phyloP scores from a whole-genome alignment of 1,284 basidiomycete genomes.

The Ceratobasidium sp. region DNA sequence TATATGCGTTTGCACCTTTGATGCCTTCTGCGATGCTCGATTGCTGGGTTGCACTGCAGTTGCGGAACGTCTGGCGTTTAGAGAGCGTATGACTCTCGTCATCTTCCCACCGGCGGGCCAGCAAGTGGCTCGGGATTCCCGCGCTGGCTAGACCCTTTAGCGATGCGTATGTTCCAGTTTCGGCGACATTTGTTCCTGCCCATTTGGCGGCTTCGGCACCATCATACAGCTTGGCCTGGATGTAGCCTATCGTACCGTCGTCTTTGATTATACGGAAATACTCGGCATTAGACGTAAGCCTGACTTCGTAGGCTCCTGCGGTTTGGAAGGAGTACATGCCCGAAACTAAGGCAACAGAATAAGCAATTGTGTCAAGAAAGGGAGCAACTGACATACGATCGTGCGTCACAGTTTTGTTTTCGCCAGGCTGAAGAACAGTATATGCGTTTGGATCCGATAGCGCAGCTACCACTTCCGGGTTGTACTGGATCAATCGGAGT shows the following conservation, averaged over 20 bases:
- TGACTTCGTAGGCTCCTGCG: constrained; percentile 29
- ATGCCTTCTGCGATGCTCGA: not conserved
- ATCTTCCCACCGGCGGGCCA: constrained; percentile 22
- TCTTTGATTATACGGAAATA: constrained; percentile 32
- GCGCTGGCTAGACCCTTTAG: constrained; percentile 12
- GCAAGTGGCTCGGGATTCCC: constrained; percentile 8
- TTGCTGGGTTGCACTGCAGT: constrained; percentile 24
- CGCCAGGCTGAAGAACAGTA: constrained; percentile 36
- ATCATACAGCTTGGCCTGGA: constrained; percentile 34
- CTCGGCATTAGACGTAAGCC: constrained; percentile 20
- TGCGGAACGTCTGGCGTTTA: constrained; percentile 32
- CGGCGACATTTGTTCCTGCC: constrained; percentile 10
- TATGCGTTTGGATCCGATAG: constrained; percentile 29
- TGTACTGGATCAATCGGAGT: constrained; percentile 17
- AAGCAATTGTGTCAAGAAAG: too few species aligned
- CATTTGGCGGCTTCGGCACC: constrained; percentile 32
- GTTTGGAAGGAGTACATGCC: constrained; percentile 39
- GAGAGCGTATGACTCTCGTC: not conserved
- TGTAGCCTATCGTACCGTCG: constrained; percentile 19
- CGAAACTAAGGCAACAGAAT: constrained; percentile 27
- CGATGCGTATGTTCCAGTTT: constrained; percentile 20
- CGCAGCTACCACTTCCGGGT: not conserved
- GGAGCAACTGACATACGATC: constrained; percentile 25
- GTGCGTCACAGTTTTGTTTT: constrained; percentile 39
- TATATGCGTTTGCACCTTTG: constrained; percentile 30